Conservation (phyloP, 176 grass and related monocot species). For the Leersia perrieri region DNA sequence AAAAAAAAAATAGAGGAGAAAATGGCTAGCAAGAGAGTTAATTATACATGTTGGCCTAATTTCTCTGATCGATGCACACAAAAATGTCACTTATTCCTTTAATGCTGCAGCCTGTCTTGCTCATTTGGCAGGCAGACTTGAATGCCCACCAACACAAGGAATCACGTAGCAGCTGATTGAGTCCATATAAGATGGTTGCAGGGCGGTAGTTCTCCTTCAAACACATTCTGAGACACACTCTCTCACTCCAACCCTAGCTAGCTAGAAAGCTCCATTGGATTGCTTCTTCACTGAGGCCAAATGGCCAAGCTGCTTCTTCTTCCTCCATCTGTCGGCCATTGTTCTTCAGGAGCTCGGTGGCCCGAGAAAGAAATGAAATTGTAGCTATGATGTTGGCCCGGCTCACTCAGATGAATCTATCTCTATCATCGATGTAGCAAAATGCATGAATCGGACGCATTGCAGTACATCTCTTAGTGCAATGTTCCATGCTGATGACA, state of each 20-base stretch:
- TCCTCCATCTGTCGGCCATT: neutral
- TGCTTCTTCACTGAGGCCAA: too few species aligned
- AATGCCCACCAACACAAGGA: constrained; percentile 43
- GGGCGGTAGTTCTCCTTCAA: neutral
- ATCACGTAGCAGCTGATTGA: neutral
- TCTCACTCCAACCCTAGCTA: constrained; percentile 5
- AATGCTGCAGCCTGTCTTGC: constrained; percentile 31
- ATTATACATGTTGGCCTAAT: neutral
- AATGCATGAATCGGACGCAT: neutral
- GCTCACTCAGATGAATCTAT: constrained; percentile 62
- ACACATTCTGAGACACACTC: neutral
- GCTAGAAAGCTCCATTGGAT: neutral
- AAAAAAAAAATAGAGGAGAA: neutral
- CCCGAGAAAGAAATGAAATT: constrained; percentile 43
- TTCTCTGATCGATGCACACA: neutral
- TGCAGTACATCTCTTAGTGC: neutral
- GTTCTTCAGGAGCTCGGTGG: neutral
- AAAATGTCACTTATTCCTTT: neutral
- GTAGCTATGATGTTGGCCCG: constrained; percentile 71
- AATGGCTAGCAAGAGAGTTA: neutral
- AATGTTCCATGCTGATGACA: neutral
- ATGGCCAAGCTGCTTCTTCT: neutral
- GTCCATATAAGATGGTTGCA: constrained; percentile 28
- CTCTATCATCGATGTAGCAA: neutral
- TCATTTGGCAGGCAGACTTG: constrained; percentile 29